Percentiles rank a stretch among this genome's conserved stretches.
Evolutionary conservation across 345 rosid species (phyloP).

Genomic region (Aquilaria malaccensis): DNA sequence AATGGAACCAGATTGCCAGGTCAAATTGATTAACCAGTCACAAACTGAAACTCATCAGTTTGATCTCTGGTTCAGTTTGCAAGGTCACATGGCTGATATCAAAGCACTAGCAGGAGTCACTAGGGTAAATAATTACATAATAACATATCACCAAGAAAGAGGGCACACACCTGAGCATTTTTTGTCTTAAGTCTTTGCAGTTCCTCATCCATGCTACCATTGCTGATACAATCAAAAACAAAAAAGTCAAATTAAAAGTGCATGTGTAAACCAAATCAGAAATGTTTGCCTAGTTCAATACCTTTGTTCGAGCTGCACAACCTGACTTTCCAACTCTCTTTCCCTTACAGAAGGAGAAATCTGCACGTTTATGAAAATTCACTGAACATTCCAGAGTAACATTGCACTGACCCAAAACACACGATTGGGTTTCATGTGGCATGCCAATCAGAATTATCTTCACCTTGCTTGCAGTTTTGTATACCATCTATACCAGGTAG

Average conservation of each 20-base stretch:
- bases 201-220: constrained; percentile 42
- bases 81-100: no score
- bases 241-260: not conserved
- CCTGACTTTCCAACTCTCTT: constrained; percentile 41
- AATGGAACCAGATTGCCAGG: no score
- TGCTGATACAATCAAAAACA: constrained; percentile 23
- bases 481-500: not conserved
- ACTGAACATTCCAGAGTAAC: no score
- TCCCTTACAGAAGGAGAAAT: constrained; percentile 31
- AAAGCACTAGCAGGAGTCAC: no score
- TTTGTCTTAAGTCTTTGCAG: constrained; percentile 38
- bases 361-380: constrained; percentile 20
- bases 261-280: not conserved
- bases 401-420: no score
- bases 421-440: not conserved
- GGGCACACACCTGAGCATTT: constrained; percentile 37
- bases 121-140: no score
- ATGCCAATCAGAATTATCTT: not conserved
- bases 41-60: no score
- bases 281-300: constrained; percentile 12
- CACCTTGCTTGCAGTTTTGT: no score
- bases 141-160: no score
- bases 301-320: constrained; percentile 45
- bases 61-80: no score
- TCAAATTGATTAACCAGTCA: no score